phyloP scores from a whole-genome alignment of 495 filamentous ascomycete species.

The Penicillium macrosclerotiorum region DNA sequence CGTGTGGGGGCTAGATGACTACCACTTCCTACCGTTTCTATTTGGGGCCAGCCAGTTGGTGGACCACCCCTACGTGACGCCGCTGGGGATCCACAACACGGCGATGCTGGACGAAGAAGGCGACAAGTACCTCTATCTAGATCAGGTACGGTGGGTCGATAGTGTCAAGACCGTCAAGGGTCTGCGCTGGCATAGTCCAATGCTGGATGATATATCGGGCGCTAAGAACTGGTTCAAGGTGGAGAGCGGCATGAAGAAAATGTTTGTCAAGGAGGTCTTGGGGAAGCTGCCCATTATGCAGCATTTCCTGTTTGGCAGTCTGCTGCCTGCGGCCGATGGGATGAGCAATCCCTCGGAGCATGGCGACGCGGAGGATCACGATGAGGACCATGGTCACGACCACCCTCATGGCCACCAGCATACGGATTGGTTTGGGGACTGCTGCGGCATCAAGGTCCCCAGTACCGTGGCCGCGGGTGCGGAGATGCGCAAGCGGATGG shows the following conservation, averaged over 20 bases:
- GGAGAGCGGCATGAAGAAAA: conserved; percentile 89
- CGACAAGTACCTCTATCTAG: conserved; percentile 80
- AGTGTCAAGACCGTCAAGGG: conserved; percentile 95
- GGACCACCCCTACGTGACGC: conserved; percentile 83
- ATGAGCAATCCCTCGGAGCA: conserved; percentile 63
- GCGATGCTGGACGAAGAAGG: conserved; percentile 83
- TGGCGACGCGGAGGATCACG: conserved; percentile 45
- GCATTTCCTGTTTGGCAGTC: conserved; percentile 88
- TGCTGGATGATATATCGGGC: conserved; percentile 97
- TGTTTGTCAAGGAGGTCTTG: conserved; percentile 93
- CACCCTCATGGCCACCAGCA: conserved; percentile 52
- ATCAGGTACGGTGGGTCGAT: conserved; percentile 91
- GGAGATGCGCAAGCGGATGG: conserved; percentile 76
- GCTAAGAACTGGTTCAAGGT: conserved; percentile 91
- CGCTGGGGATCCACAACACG: conserved; percentile 80
- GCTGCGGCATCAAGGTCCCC: conserved; percentile 97
- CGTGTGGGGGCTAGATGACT: conserved; percentile 96
- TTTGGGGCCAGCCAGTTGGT: conserved; percentile 92
- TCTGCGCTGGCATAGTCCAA: conserved; percentile 93
- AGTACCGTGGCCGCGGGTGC: conserved; percentile 85
- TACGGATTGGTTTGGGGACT: conserved; percentile 82
- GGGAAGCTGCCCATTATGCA: conserved; percentile 97
- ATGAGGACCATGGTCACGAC: conserved; percentile 61
- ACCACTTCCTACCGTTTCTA: conserved; percentile 94
- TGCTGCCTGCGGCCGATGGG: conserved; percentile 74